A percentile compares a stretch with the other conserved stretches of the same genome.
These are phyloP conservation scores for Globisporangium echinulatum DNA, from an alignment of 352 stramenopile species.

Conservation along the genomic window DNA sequence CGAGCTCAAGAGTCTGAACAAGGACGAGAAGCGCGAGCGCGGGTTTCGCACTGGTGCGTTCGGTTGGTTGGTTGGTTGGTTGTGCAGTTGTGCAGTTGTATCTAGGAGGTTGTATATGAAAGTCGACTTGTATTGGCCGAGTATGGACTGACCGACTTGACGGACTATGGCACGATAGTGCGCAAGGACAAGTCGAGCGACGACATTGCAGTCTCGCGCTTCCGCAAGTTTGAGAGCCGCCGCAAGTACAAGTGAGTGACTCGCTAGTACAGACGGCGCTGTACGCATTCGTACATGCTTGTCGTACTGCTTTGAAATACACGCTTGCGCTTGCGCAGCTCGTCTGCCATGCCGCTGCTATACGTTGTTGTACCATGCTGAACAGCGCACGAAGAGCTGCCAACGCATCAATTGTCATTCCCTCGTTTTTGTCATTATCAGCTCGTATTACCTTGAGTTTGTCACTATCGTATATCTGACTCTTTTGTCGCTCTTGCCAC, in stretches of 20 bases:
- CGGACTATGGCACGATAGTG: conserved; percentile 14
- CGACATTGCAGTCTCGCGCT: conserved; percentile 51
- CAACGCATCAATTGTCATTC: too few species aligned
- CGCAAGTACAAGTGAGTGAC: conserved; percentile 25
- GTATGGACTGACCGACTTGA: neutral
- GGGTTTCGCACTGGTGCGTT: conserved; percentile 49
- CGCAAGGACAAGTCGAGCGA: conserved; percentile 62
- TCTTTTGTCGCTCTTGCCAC: too few species aligned
- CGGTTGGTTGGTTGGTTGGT: neutral
- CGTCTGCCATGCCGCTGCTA: too few species aligned
- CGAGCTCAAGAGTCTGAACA: conserved; percentile 60
- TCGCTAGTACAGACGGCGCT: too few species aligned
- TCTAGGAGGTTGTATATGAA: too few species aligned
- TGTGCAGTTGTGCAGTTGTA: neutral
- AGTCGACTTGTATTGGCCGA: neutral
- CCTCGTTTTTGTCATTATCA: too few species aligned
- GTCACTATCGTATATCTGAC: too few species aligned
- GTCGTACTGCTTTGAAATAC: neutral
- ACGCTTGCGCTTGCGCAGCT: too few species aligned
- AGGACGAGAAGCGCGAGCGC: conserved; percentile 63
- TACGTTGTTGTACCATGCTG: too few species aligned
- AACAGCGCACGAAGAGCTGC: too few species aligned
- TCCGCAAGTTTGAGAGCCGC: conserved; percentile 70
- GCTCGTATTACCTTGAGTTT: too few species aligned
- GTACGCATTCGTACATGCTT: neutral